Conservation (phyloP, 2,329 filamentous ascomycete genomes). For the Rosellinia necatrix region DNA sequence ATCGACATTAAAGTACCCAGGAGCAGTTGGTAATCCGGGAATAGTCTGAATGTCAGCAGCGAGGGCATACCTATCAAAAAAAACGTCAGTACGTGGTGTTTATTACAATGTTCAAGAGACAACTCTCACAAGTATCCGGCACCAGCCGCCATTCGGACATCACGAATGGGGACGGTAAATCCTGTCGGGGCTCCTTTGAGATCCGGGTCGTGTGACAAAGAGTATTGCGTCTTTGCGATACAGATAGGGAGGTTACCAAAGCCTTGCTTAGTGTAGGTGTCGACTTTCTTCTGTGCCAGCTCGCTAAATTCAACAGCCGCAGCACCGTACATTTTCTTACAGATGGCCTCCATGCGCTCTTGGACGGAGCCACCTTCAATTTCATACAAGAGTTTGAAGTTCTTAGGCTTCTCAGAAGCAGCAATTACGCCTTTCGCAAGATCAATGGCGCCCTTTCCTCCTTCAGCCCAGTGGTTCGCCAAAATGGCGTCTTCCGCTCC, state of each 20-base stretch:
- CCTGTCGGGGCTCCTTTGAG: constrained; percentile 94
- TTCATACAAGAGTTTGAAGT: constrained; percentile 86
- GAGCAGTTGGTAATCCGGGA: constrained; percentile 90
- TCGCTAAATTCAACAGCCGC: constrained; percentile 89
- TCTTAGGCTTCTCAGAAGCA: constrained; percentile 80
- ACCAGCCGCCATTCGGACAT: constrained; percentile 91
- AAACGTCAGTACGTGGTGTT: constrained; percentile 41
- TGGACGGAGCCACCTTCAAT: constrained; percentile 76
- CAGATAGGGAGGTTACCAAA: constrained; percentile 94
- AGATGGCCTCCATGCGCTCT: constrained; percentile 88
- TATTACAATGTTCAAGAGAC: background rate
- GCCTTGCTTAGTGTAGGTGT: constrained; percentile 90
- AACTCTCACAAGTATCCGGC: constrained; percentile 81
- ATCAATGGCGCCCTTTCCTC: constrained; percentile 86
- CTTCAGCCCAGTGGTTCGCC: constrained; percentile 96
- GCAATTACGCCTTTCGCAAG: constrained; percentile 85
- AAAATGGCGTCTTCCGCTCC: constrained; percentile 93
- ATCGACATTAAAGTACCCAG: constrained; percentile 94
- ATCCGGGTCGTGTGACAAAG: constrained; percentile 86
- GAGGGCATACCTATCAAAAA: constrained; percentile 71
- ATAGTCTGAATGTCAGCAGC: constrained; percentile 99
- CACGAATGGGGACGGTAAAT: constrained; percentile 92
- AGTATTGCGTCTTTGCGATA: constrained; percentile 98
- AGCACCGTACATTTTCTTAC: constrained; percentile 92
- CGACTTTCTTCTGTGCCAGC: constrained; percentile 92